phyloP scores from a whole-genome alignment of 495 filamentous ascomycete genomes.

The Penicillium riverlandense region DNA sequence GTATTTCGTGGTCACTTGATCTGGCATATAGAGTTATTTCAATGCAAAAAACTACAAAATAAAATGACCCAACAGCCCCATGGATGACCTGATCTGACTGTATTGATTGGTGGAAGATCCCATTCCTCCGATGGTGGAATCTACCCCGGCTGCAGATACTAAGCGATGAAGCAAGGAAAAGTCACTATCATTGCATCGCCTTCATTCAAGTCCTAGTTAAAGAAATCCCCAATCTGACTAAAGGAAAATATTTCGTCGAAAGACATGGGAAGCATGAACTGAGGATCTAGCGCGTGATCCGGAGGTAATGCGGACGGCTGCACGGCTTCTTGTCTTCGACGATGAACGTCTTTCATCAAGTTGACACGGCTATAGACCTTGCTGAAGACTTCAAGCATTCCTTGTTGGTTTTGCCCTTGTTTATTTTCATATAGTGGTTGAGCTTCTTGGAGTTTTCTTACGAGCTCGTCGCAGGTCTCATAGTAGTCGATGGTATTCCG shows the following conservation, averaged over 20 bases:
- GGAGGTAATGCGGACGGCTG: background rate
- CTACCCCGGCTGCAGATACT: no score
- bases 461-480: background rate
- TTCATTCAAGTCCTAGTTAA: no score
- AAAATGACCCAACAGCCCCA: no score
- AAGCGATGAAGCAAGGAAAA: no score
- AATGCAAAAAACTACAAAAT: no score
- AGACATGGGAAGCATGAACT: slow-evolving; percentile 8
- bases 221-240: background rate
- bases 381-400: slow-evolving; percentile 10
- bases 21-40: no score
- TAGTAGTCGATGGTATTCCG: slow-evolving; percentile 9
- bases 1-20: no score
- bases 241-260: slow-evolving; percentile 10
- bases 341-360: slow-evolving; percentile 13
- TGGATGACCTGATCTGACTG: no score
- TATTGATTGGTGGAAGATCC: no score
- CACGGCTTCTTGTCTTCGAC: slow-evolving; percentile 2
- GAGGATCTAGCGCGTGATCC: slow-evolving; percentile 2
- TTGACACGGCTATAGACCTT: slow-evolving; percentile 3
- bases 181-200: no score
- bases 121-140: no score
- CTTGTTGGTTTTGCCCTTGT: background rate
- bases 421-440: background rate
- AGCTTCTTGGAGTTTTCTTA: slow-evolving; percentile 6